A percentile compares a stretch with the other conserved stretches of the same genome.
phyloP scores from a whole-genome alignment of 1,284 basidiomycete species.

The Fomitopsis betulina region DNA sequence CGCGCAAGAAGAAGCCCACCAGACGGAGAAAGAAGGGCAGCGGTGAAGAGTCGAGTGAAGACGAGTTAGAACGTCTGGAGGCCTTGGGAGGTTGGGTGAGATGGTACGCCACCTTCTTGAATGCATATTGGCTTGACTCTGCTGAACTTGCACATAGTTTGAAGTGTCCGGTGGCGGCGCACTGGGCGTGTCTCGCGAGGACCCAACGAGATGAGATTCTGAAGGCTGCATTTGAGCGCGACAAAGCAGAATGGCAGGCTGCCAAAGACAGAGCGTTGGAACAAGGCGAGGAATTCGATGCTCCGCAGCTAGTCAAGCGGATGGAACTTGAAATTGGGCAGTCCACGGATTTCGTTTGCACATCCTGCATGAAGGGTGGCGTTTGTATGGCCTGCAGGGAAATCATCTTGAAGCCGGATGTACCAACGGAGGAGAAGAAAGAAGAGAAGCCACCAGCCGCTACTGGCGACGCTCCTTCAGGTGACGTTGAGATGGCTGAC shows the following conservation, averaged over 20 bases:
- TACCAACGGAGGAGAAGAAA: conserved; percentile 3
- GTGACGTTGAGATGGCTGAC: conserved; percentile 16
- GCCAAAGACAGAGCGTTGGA: neutral
- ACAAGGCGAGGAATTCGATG: neutral
- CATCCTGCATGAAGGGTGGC: conserved; percentile 69
- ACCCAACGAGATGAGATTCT: conserved; percentile 71
- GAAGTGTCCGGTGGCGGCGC: conserved; percentile 71
- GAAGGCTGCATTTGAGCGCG: conserved; percentile 52
- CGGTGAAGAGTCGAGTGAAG: conserved; percentile 48
- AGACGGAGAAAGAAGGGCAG: conserved; percentile 40
- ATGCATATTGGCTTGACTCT: neutral
- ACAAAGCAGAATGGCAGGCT: conserved; percentile 37
- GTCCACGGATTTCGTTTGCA: conserved; percentile 76
- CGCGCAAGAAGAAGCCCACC: conserved; percentile 32
- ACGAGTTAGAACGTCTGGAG: conserved; percentile 49
- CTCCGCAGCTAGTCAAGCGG: conserved; percentile 32
- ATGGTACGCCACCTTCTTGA: conserved; percentile 48
- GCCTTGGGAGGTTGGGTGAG: conserved; percentile 79
- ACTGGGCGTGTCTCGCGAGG: conserved; percentile 75
- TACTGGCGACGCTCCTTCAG: neutral
- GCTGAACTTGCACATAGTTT: conserved; percentile 38
- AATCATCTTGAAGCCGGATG: conserved; percentile 45
- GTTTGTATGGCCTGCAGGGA: conserved; percentile 77
- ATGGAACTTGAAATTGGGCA: conserved; percentile 48
- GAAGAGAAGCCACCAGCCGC: neutral